Conservation (phyloP, 371 early-diverging fungal species). For the Fennellomyces sp. region DNA sequence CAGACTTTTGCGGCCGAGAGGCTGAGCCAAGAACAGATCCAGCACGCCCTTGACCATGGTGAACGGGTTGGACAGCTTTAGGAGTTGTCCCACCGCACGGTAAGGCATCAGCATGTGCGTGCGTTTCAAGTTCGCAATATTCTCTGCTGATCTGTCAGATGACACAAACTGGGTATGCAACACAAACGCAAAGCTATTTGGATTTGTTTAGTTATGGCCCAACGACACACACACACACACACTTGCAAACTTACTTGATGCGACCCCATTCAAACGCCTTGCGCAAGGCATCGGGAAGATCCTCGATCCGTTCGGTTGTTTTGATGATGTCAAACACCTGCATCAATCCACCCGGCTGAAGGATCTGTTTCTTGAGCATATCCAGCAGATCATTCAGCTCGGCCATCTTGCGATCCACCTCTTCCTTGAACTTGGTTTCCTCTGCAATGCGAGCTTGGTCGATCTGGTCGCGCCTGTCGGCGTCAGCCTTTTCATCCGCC, state of each 20-base stretch:
- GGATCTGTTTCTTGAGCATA: constrained; percentile 49
- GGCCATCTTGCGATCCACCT: constrained; percentile 48
- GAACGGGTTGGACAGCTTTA: constrained; percentile 64
- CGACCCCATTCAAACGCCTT: constrained; percentile 62
- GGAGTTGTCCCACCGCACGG: constrained; percentile 48
- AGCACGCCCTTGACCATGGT: constrained; percentile 60
- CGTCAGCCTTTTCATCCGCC: constrained; percentile 39
- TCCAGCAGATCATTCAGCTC: constrained; percentile 49
- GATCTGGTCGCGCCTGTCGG: constrained; percentile 31
- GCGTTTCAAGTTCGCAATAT: constrained; percentile 57
- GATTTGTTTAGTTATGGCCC: no score
- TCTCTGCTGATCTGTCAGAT: constrained; percentile 55
- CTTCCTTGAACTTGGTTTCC: constrained; percentile 38
- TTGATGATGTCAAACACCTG: constrained; percentile 43
- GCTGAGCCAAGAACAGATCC: constrained; percentile 62
- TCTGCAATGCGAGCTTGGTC: constrained; percentile 46
- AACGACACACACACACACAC: background rate
- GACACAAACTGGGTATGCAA: constrained; percentile 58
- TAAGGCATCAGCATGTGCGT: constrained; percentile 61
- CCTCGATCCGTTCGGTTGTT: constrained; percentile 35
- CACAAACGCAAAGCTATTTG: constrained; percentile 60
- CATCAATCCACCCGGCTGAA: constrained; percentile 48
- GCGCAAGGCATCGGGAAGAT: constrained; percentile 51
- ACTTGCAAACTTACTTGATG: constrained; percentile 36
- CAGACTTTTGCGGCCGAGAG: constrained; percentile 59